Base-by-base conservation (phyloP, 176 grass and related monocot species). In the Guadua angustifolia region DNA sequence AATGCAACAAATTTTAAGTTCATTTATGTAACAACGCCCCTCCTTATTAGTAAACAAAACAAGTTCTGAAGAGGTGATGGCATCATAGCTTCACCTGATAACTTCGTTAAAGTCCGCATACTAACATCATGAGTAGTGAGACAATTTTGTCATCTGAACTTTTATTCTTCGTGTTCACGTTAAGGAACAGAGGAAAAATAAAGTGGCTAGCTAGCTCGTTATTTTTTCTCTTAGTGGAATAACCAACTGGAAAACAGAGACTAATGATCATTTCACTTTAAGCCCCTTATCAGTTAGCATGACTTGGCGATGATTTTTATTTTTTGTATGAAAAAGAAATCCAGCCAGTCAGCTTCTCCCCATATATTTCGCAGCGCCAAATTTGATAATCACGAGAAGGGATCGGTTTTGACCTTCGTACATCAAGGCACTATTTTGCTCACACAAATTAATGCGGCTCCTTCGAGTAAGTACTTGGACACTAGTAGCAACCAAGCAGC, bases 121-220 rank as follows among this genome's bases (percentile, higher is more conserved):
- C 32, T 75, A 75, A 65, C 58, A 83, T 66, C 82, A 75, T 75
- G 71, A 65, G 44, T 26, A 62, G 81, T 3, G 44, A 65, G 32
- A 65, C 15, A 29, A 15, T 49, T 66, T 75, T 52, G 29, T 24
- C 49, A 21, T 32, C 35, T 32, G 21, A 76, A 7, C 71, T 56
- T 76, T 16, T 57, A 76, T 76, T 84, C 72, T 55, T 84, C 76
- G 82, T 76, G 71, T 75, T 65, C 61, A 56, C 49, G 61, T 67
- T 74, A 76, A 84, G 82, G 68, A 84, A 84, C 72, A 56, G 24
- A 29, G 60, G 51, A 5, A 19, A 36, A 29, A 56, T 26, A 76
- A 15, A 75, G 82, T 56, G 60, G 36, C 3, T 55, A 32, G 35
- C 45, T 66, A 32, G 35, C 45, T 66, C 60, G 15, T 26, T 75